Evolutionary conservation across 2,329 filamentous ascomycete species (phyloP).

Genomic region (Trematosphaeria pertusa): DNA sequence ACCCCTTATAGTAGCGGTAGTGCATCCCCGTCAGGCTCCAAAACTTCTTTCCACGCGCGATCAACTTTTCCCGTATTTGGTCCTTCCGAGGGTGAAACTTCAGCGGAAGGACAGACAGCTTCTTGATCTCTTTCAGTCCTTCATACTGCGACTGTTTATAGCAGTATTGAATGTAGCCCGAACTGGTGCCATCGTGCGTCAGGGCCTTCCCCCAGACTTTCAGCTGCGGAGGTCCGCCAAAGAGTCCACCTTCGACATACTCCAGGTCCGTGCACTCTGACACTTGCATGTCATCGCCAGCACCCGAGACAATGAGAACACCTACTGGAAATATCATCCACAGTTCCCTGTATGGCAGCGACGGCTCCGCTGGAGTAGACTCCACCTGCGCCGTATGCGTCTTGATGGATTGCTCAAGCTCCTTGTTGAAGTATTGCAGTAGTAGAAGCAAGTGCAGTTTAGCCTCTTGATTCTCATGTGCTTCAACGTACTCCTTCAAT

Average conservation of each 20-base stretch:
- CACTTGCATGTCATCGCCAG: neutral
- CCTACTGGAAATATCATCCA: neutral
- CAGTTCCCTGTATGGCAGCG: neutral
- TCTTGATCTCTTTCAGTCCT: neutral
- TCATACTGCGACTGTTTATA: neutral
- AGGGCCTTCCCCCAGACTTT: neutral
- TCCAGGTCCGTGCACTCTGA: neutral
- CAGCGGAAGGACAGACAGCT: neutral
- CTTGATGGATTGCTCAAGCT: neutral
- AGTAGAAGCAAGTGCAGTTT: neutral
- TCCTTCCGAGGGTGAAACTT: neutral
- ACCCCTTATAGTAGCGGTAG: neutral
- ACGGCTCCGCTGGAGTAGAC: neutral
- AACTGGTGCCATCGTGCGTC: neutral
- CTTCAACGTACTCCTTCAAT: neutral
- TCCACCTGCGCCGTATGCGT: neutral
- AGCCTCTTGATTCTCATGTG: neutral
- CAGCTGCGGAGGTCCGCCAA: neutral
- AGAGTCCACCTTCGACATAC: neutral
- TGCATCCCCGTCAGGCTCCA: neutral
- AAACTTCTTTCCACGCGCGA: neutral
- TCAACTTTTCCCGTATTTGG: neutral
- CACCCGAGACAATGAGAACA: neutral
- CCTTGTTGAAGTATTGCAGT: neutral
- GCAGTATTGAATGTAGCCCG: neutral